Evolutionary conservation across 108 stramenopile genomes (phyloP).

Genomic region (Poteriospumella lacustris): DNA sequence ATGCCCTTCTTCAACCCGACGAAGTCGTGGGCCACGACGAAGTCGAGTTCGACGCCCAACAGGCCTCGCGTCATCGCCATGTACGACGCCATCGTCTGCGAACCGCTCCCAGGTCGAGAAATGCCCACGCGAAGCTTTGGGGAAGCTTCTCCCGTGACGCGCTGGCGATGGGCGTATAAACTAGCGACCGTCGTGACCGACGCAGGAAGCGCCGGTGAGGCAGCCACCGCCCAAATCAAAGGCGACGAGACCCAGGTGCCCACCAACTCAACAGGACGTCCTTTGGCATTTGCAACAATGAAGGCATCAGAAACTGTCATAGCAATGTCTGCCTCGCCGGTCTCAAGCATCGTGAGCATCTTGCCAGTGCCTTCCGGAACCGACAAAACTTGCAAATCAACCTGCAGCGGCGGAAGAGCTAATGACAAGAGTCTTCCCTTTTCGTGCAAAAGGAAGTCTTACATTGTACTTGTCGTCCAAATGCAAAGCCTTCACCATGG

Average conservation of each 20-base stretch:
- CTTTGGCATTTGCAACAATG: neutral
- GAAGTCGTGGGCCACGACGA: neutral
- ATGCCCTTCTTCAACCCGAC: neutral
- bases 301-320: conserved; percentile 5
- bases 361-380: conserved; percentile 17
- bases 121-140: neutral
- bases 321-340: neutral
- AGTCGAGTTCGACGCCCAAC: neutral
- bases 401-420: too few relatives aligned
- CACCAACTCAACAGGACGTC: neutral
- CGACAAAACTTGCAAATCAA: neutral
- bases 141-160: too few relatives aligned
- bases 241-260: neutral
- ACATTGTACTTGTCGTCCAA: too few relatives aligned
- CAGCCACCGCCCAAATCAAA: neutral
- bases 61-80: neutral
- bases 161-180: too few relatives aligned
- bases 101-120: conserved; percentile 1
- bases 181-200: too few relatives aligned
- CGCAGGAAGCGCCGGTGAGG: neutral
- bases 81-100: neutral
- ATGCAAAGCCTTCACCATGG: too few relatives aligned
- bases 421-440: too few relatives aligned
- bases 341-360: neutral
- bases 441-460: too few relatives aligned